Evolutionary conservation across 176 grass and related monocot species (phyloP).

Genomic region (Cenchrus americanus): DNA sequence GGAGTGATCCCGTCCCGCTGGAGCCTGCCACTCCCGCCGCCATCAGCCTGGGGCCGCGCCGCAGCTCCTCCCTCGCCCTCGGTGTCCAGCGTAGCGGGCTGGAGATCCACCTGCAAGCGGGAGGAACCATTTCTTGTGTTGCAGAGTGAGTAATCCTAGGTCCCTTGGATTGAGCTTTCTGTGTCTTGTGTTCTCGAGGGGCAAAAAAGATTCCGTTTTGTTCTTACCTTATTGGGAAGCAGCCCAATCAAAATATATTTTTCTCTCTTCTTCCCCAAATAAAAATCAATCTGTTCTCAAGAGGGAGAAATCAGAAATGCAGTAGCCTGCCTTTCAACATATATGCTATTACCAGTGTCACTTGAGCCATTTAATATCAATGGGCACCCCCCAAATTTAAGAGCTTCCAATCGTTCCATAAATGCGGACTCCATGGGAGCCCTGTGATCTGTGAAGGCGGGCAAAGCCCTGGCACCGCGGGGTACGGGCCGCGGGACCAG

Average conservation of each 20-base stretch:
- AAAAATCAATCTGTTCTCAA: not conserved
- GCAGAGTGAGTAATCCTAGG: slow-evolving; percentile 21
- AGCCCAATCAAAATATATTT: not conserved
- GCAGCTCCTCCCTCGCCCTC: not conserved
- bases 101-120: not conserved
- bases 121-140: not conserved
- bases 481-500: slow-evolving; percentile 4
- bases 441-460: slow-evolving; percentile 22
- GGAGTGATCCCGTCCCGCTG: not conserved
- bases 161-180: not conserved
- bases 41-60: not conserved
- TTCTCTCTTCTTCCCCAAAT: not conserved
- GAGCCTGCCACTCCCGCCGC: not conserved
- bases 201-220: not conserved
- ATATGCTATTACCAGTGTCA: no score
- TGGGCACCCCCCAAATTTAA: slow-evolving; percentile 26
- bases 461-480: slow-evolving; percentile 30
- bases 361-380: slow-evolving; percentile 35
- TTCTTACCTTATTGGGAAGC: not conserved
- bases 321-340: slow-evolving; percentile 43
- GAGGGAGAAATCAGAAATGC: not conserved
- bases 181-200: not conserved
- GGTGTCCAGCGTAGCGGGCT: no score
- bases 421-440: slow-evolving; percentile 39
- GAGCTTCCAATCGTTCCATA: slow-evolving; percentile 9